Base-by-base conservation (phyloP, 495 filamentous ascomycete genomes). In the Lophium mytilinum region DNA sequence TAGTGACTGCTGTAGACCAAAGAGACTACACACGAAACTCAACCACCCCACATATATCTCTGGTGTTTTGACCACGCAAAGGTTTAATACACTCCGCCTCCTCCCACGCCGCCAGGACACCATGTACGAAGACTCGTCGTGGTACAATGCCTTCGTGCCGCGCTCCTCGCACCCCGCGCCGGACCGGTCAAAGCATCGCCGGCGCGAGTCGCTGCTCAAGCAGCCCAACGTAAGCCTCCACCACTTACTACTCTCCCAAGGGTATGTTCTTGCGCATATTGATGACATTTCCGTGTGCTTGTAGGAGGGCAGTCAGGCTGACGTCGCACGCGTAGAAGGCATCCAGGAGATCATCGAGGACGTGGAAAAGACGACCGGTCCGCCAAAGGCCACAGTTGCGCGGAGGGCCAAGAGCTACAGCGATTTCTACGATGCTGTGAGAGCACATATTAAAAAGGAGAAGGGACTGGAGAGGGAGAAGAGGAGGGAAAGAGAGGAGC, bases 341-440 rank as follows among this genome's bases (percentile, higher is more conserved):
- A 67, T 69, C 43, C 57, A 43, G 19, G 75, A 78, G 33, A 58
- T 78, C 2, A 69, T 71, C 55, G 80, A 84, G 66, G 81, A 81
- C 37, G 47, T 39, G 14, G 72, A 78, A 42, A 67, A 72, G 57
- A 56, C 63, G 46, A 73, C 76, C 53, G 76, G 76, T 0, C 87
- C 83, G 7, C 83, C 86, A 7, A 70, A 79, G 64, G 81, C 85
- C 15, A 84, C 80, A 0, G 50, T 88, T 52, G 70, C 71, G 14
- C 75, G 81, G 51, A 74, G 88, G 61, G 83, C 86, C 43, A 87
- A 88, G 64, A 90, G 87, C 8, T 89, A 87, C 62, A 84, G 81
- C 57, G 83, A 90, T 65, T 83, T 90, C 60, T 83, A 84, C 66
- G 72, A 82, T 67, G 78, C 79, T 34, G 82, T 79, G n/a, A 78